phyloP scores from a whole-genome alignment of 306 rosid genomes.

The Vigna unguiculata region DNA sequence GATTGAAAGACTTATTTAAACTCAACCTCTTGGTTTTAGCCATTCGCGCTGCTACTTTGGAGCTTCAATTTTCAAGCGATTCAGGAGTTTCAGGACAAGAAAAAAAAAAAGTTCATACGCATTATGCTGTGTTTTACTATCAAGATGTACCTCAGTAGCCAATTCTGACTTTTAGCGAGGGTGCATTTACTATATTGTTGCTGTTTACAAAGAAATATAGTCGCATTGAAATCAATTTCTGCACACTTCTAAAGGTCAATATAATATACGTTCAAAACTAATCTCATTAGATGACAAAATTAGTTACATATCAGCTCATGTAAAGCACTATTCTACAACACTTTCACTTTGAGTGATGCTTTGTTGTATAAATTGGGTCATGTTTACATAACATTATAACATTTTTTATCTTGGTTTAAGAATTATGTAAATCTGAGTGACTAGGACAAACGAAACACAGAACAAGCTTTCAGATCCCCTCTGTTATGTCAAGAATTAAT shows the following conservation, averaged over 20 bases:
- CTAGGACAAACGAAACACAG: not conserved
- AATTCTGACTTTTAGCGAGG: not conserved
- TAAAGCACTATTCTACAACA: not conserved
- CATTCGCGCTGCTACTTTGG: not conserved
- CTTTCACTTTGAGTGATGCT: not conserved
- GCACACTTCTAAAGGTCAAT: not conserved
- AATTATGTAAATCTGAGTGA: not conserved
- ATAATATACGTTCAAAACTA: not conserved
- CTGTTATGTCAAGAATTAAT: not conserved
- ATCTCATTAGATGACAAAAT: not conserved
- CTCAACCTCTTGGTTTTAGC: not conserved
- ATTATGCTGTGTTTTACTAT: not conserved
- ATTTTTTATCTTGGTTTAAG: not conserved
- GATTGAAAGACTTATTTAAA: not conserved
- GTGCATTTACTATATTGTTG: not conserved
- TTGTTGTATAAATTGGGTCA: not conserved
- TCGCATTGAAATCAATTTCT: not conserved
- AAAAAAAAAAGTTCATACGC: not conserved
- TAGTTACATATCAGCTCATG: not conserved
- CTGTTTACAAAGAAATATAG: not conserved
- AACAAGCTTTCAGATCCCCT: not conserved
- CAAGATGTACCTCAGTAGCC: not conserved
- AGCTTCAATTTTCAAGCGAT: not conserved
- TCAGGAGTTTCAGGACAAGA: not conserved
- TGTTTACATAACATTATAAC: not conserved